These are phyloP conservation scores for Urochloa ruziziensis DNA, from an alignment of 176 grass and related monocot species.

Conservation along the genomic window DNA sequence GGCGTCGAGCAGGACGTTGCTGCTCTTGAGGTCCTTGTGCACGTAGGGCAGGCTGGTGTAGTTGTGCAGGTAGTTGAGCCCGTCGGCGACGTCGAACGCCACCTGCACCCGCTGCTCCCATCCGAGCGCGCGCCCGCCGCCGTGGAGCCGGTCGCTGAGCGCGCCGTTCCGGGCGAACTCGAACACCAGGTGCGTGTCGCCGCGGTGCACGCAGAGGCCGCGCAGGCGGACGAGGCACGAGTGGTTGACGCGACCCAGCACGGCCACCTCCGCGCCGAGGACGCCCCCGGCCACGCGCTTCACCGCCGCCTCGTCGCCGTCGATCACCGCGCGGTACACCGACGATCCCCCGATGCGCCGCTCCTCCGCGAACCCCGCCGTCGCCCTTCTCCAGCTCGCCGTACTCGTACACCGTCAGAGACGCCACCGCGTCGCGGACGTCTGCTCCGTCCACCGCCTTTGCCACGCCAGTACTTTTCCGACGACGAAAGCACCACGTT, in stretches of 20 bases:
- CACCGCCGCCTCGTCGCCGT: constrained; percentile 44
- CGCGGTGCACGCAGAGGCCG: background rate
- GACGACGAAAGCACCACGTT: background rate
- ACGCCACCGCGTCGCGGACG: constrained; percentile 31
- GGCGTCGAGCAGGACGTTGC: constrained; percentile 61
- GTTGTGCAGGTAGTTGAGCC: constrained; percentile 75
- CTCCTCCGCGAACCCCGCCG: too few species aligned
- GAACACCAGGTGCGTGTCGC: constrained; percentile 62
- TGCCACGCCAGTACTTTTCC: background rate
- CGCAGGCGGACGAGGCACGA: background rate
- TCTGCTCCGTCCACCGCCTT: background rate
- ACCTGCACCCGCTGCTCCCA: constrained; percentile 57
- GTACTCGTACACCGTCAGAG: constrained; percentile 41
- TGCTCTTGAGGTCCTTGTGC: constrained; percentile 74
- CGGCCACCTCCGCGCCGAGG: constrained; percentile 49
- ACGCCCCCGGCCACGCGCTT: constrained; percentile 51
- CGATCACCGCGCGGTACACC: constrained; percentile 52
- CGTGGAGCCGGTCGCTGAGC: constrained; percentile 62
- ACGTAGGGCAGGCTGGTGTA: constrained; percentile 60
- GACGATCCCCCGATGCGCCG: constrained; percentile 13
- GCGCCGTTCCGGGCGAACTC: constrained; percentile 62
- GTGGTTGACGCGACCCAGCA: constrained; percentile 58
- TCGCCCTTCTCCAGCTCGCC: too few species aligned
- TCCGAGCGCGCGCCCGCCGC: background rate
- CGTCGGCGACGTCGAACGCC: constrained; percentile 53